Evolutionary conservation across 1,284 basidiomycete species (phyloP).

Genomic region (Cutaneotrichosporon cutaneum): DNA sequence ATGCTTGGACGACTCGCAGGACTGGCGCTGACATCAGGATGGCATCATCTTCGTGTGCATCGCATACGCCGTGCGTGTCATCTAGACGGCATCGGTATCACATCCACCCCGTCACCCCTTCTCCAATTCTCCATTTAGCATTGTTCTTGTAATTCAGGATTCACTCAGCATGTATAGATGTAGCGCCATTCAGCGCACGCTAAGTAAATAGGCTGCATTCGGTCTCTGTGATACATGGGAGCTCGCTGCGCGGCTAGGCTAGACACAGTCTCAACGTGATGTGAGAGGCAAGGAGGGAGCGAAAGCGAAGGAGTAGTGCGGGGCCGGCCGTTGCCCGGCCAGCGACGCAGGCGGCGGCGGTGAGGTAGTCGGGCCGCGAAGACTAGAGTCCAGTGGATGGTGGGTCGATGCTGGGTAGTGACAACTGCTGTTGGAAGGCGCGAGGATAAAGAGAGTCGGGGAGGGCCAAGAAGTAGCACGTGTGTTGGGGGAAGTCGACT

Average conservation of each 20-base stretch:
- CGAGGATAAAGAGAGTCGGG: background rate
- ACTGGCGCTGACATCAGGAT: constrained; percentile 30
- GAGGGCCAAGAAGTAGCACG: background rate
- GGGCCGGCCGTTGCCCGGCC: background rate
- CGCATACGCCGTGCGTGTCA: constrained; percentile 44
- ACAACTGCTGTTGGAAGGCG: background rate
- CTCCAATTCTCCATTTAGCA: background rate
- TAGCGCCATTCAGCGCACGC: background rate
- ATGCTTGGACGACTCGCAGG: background rate
- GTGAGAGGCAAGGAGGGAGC: constrained; percentile 16
- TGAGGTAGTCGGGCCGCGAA: background rate
- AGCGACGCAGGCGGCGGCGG: background rate
- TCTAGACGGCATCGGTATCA: constrained; percentile 11
- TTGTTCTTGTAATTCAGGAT: background rate
- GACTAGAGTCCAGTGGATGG: constrained; percentile 8
- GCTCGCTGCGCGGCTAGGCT: constrained; percentile 2
- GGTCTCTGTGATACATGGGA: constrained; percentile 20
- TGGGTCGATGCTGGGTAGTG: constrained; percentile 6
- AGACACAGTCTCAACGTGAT: constrained; percentile 9
- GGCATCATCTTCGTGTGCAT: constrained; percentile 46
- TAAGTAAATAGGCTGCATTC: constrained; percentile 4
- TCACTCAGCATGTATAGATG: constrained; percentile 1
- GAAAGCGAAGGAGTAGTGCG: constrained; percentile 18
- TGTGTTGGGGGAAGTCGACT: background rate
- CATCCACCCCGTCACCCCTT: background rate